These are phyloP conservation scores for Fraxinus xanthoxyloides DNA, from an alignment of 305 asterid genomes.

Conservation along the genomic window DNA sequence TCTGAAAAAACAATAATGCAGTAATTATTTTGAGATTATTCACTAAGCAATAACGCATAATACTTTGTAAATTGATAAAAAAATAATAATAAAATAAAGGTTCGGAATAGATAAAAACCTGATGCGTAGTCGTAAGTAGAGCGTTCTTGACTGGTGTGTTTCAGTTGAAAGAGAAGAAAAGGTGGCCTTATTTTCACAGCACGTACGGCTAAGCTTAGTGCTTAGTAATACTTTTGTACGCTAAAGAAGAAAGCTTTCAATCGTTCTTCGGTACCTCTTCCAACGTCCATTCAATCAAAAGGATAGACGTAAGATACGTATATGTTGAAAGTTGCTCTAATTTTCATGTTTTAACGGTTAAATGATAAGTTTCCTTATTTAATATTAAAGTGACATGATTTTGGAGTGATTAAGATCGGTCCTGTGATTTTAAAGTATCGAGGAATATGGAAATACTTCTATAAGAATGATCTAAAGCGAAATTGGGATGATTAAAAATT, in stretches of 20 bases:
- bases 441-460: neutral
- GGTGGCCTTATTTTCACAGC: neutral
- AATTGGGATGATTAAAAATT: no score
- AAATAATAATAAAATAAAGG: no score
- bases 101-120: neutral
- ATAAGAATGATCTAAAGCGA: no score
- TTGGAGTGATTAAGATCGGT: no score
- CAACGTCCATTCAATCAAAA: neutral
- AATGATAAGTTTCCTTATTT: no score
- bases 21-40: neutral
- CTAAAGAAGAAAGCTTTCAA: neutral
- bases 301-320: neutral
- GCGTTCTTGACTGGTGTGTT: neutral
- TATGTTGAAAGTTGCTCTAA: neutral
- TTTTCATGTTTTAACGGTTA: neutral
- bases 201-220: neutral
- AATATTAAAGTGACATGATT: no score
- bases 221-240: neutral
- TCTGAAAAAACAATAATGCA: slow-evolving; percentile 1
- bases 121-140: neutral
- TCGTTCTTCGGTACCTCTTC: neutral
- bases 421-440: neutral
- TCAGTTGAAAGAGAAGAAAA: neutral
- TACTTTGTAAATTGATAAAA: neutral
- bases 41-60: neutral